These are phyloP conservation scores for Alternaria postmessia DNA, from an alignment of 2,329 filamentous ascomycete genomes.

Conservation along the genomic window DNA sequence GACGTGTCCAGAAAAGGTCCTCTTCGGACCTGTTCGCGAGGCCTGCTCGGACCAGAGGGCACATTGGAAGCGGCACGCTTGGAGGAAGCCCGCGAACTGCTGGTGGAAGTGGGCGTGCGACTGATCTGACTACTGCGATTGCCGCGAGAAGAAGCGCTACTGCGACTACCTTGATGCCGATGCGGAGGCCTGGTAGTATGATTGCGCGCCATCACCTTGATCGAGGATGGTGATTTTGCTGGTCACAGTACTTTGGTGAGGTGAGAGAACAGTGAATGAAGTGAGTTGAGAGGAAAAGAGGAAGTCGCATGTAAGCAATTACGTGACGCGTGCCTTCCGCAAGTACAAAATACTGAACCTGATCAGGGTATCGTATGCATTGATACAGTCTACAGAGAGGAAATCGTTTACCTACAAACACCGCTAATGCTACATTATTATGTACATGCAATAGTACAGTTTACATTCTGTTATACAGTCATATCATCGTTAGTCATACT, in stretches of 20 bases:
- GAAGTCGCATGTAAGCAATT: conserved; percentile 24
- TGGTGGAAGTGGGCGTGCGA: conserved; percentile 9
- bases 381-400: conserved; percentile 15
- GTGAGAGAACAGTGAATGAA: conserved; percentile 1
- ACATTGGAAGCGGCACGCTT: conserved; percentile 19
- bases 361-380: conserved; percentile 14
- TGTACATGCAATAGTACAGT: conserved; percentile 18
- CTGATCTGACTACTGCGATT: conserved; percentile 15
- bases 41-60: conserved; percentile 1
- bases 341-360: neutral
- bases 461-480: conserved; percentile 29
- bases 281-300: conserved; percentile 6
- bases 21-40: neutral
- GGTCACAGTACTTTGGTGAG: neutral
- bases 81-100: conserved; percentile 17
- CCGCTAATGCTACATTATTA: conserved; percentile 17
- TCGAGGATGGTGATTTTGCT: neutral
- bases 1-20: conserved; percentile 4
- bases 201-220: conserved; percentile 22
- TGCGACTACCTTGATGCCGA: conserved; percentile 21
- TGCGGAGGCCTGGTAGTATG: conserved; percentile 9
- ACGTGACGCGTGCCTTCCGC: conserved; percentile 26
- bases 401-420: conserved; percentile 18
- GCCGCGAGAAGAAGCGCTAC: conserved; percentile 17
- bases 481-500: conserved; percentile 29